These are phyloP conservation scores for Colletotrichum noveboracense DNA, from an alignment of 2,329 filamentous ascomycete species.

Conservation along the genomic window DNA sequence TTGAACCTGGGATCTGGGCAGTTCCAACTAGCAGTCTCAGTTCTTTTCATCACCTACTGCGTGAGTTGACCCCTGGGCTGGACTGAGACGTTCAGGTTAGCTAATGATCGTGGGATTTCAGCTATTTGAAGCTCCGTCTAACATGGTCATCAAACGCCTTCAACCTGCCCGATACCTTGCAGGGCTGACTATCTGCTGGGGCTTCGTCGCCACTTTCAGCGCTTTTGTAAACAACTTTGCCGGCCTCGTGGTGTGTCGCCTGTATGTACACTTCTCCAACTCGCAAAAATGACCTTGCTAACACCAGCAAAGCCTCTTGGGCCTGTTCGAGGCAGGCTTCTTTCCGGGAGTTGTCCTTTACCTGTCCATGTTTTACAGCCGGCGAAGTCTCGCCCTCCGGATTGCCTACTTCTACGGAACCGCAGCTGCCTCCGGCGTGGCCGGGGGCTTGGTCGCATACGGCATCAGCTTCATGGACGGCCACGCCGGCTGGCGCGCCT, in stretches of 20 bases:
- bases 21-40: conserved; percentile 60
- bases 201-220: conserved; percentile 59
- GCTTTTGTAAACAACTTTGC: conserved; percentile 61
- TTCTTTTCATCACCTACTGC: conserved; percentile 43
- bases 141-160: conserved; percentile 41
- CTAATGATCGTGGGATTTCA: neutral
- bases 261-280: conserved; percentile 29
- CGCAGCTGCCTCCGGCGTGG: conserved; percentile 67
- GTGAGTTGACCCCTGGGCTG: conserved; percentile 33
- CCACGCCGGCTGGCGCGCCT: conserved; percentile 59
- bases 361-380: conserved; percentile 69
- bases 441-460: conserved; percentile 69
- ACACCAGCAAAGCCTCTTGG: conserved; percentile 43
- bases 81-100: neutral
- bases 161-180: conserved; percentile 49
- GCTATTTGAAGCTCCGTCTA: conserved; percentile 46
- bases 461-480: conserved; percentile 69
- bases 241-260: conserved; percentile 59
- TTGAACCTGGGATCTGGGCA: conserved; percentile 50
- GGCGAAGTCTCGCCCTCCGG: conserved; percentile 63
- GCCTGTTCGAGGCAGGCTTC: conserved; percentile 63
- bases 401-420: conserved; percentile 68
- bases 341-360: conserved; percentile 65
- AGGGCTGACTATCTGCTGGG: conserved; percentile 43
- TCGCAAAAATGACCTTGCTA: neutral